Conservation (phyloP, 2,329 filamentous ascomycete species). For the Talaromyces sp. region DNA sequence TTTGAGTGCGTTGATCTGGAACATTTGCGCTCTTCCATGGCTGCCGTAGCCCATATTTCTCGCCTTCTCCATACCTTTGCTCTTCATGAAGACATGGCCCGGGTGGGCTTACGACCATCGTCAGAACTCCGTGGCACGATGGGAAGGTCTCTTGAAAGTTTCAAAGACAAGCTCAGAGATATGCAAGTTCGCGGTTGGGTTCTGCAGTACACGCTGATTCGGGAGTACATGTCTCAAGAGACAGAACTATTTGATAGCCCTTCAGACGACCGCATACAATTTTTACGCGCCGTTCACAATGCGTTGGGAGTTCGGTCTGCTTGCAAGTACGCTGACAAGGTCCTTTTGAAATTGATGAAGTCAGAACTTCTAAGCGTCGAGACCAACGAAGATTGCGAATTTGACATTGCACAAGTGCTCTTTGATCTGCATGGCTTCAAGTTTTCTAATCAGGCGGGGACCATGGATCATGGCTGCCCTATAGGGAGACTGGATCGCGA, state of each 20-base stretch:
- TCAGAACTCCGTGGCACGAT: constrained; percentile 51
- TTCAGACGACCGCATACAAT: constrained; percentile 70
- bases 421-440: constrained; percentile 79
- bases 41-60: constrained; percentile 64
- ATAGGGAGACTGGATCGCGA: constrained; percentile 72
- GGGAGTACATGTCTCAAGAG: constrained; percentile 67
- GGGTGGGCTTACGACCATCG: constrained; percentile 64
- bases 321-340: constrained; percentile 79
- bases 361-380: constrained; percentile 74
- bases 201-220: constrained; percentile 74
- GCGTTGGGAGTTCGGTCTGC: constrained; percentile 77
- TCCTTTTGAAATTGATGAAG: constrained; percentile 84
- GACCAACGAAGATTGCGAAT: constrained; percentile 75
- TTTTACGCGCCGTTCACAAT: constrained; percentile 75
- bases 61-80: constrained; percentile 74
- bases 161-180: constrained; percentile 71
- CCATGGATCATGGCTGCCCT: constrained; percentile 74
- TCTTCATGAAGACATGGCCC: constrained; percentile 79
- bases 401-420: constrained; percentile 78
- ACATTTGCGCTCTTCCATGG: constrained; percentile 68
- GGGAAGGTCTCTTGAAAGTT: constrained; percentile 36
- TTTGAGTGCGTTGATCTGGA: constrained; percentile 82
- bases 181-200: constrained; percentile 87
- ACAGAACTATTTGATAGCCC: constrained; percentile 58
- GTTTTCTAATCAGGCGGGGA: constrained; percentile 63